Evolutionary conservation across 1,139 yeast genomes (phyloP), one percentile per base, ranked within the genome.

Genomic region (Kodamaea anthophila): DNA sequence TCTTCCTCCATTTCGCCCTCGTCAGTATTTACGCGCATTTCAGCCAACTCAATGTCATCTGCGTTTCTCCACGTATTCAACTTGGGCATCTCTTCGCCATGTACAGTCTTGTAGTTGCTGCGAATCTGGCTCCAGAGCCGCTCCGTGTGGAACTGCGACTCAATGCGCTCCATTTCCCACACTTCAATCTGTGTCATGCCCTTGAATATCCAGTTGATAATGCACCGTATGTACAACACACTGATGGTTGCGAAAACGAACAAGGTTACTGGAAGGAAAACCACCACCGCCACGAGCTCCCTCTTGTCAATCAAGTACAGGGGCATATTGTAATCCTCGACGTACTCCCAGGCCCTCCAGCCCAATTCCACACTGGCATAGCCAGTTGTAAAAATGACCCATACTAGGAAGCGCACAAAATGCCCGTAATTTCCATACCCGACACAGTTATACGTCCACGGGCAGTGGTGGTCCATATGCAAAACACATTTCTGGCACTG

Each of bases 111-210:
- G 44, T 72, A 74, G 43, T 77, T 77, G n/a, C 41, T 41, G 20
- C 70, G 44, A 5, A 77, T 62, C 33, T 60, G 69, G 6, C 46
- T 39, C 78, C 83, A 74, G 35, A 77, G 56, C 23, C 72, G 48
- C 25, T 68, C 74, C 1, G 70, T 65, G 29, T 58, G 65, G 36
- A 79, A 68, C 41, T 80, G 84, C 6, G 77, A 65, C 34, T 77
- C 86, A 2, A 86, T 60, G 37, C 97, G 67, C 41, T 91, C 97
- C 58, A 69, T 58, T 46, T 91, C 97, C 98, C 98, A 91, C 3
- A 71, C 64, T 53, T 91, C 98, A 35, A 91, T 88, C 51, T 86
- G 94, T 3, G 97, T 78, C 70, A 75, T 80, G n/a, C 96, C 96
- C 23, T 64, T 60, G 31, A 74, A 49, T 3, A 71, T 44, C 40